Conservation (phyloP, 768 basidiomycete species). For the Cytidiella melzeri region DNA sequence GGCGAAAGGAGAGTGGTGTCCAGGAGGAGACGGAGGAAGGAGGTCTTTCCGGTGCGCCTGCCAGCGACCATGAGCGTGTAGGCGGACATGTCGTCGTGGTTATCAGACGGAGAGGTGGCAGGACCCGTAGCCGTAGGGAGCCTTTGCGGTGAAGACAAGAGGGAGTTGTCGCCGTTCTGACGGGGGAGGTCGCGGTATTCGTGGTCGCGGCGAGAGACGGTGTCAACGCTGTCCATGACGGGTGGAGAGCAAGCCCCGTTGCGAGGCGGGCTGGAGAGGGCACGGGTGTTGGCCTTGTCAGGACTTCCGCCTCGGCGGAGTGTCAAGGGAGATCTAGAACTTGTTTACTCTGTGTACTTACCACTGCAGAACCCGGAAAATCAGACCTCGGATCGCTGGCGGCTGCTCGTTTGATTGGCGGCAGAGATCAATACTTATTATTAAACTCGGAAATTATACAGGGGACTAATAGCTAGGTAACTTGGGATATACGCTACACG, state of each 20-base stretch:
- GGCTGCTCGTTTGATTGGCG: constrained; percentile 11
- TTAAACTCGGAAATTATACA: constrained; percentile 1
- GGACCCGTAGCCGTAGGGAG: constrained; percentile 15
- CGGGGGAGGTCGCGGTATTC: constrained; percentile 21
- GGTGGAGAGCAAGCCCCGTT: constrained; percentile 40
- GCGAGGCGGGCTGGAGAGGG: constrained; percentile 40
- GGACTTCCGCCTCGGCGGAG: constrained; percentile 39
- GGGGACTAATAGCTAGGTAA: neutral
- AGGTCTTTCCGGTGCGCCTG: constrained; percentile 79
- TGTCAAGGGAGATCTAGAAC: constrained; percentile 26
- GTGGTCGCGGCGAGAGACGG: constrained; percentile 40
- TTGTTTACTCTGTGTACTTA: neutral
- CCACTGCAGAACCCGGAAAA: constrained; percentile 11
- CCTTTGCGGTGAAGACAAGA: constrained; percentile 19
- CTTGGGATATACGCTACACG: too few relatives aligned
- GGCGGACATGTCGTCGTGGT: constrained; percentile 30
- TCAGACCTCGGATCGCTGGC: constrained; percentile 13
- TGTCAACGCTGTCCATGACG: constrained; percentile 54
- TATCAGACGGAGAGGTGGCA: constrained; percentile 17
- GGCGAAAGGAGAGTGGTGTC: constrained; percentile 70
- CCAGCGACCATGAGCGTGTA: constrained; percentile 80
- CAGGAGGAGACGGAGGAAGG: constrained; percentile 79
- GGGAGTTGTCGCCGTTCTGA: constrained; percentile 20
- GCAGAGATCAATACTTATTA: constrained; percentile 4
- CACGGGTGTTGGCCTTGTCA: constrained; percentile 11